These are phyloP conservation scores for Penicillium maclennaniae DNA, from an alignment of 495 filamentous ascomycete genomes.

Conservation along the genomic window DNA sequence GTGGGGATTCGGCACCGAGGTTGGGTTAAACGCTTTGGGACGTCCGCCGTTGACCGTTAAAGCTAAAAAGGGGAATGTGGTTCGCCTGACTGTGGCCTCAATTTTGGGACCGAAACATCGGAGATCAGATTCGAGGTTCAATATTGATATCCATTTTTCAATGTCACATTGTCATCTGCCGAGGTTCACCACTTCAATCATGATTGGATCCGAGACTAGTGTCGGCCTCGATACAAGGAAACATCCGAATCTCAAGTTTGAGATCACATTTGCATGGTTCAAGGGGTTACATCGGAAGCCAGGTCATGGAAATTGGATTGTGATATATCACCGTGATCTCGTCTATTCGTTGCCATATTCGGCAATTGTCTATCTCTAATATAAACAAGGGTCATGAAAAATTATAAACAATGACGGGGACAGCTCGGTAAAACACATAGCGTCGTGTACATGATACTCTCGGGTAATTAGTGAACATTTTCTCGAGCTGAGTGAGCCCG, in stretches of 20 bases:
- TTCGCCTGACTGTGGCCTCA: too few relatives aligned
- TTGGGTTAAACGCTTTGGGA: too few relatives aligned
- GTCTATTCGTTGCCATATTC: background rate
- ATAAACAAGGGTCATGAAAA: background rate
- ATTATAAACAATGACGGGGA: background rate
- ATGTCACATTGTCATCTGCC: too few relatives aligned
- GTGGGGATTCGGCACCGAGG: too few relatives aligned
- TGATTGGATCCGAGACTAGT: background rate
- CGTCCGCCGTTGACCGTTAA: too few relatives aligned
- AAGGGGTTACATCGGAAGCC: too few relatives aligned
- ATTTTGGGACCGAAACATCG: too few relatives aligned
- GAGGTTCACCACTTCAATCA: too few relatives aligned
- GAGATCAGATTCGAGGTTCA: too few relatives aligned
- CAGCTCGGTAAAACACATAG: background rate
- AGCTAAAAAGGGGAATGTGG: too few relatives aligned
- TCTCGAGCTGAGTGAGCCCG: background rate
- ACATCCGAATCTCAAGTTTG: background rate
- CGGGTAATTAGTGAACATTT: background rate
- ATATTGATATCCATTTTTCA: too few relatives aligned
- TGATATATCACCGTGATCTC: background rate
- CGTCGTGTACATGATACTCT: background rate
- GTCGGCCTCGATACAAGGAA: background rate
- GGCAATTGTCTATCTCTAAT: background rate
- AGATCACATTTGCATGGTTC: background rate
- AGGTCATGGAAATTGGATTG: too few relatives aligned